Base-by-base conservation (phyloP, 2,329 filamentous ascomycete genomes). In the Fusarium virguliforme region DNA sequence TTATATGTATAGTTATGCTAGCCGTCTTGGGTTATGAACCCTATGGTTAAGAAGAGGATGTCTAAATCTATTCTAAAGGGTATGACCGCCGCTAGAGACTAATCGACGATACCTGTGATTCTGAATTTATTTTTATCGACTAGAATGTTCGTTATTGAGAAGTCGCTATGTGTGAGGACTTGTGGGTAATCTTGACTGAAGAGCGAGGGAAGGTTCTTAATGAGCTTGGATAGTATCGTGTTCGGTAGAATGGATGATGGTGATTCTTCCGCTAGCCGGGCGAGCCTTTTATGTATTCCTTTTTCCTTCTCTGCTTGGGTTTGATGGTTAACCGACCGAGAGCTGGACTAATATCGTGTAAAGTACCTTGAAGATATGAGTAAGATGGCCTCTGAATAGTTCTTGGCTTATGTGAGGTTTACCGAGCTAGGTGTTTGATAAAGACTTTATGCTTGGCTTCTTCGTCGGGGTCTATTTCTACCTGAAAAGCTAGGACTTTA, bases 141-240 rank as follows among this genome's bases (percentile, higher is more conserved):
- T 24, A 79, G 68, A 62, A 79, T 77, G 22, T 79, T 78, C 0
- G 74, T 79, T 51, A 71, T 58, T 38, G 75, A 79, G 37, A 79
- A 72, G 61, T 79, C 77, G 22, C 60, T 40, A 68, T 79, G 75
- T 9, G 75, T 78, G 34, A 79, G 73, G 22, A 76, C 75, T 64
- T 77, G 73, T 38, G 73, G 77, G 60, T 78, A 77, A 35, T 77
- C 51, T 58, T 72, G 55, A 41, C 56, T 61, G 60, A 78, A 79
- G 41, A 79, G 74, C 12, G 50, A 65, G 41, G 72, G 66, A 53
- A 79, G 71, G 15, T 6, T 70, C n/a, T 67, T 28, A 3, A 72
- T 62, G 6, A 76, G 68, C 18, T 63, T 55, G 2, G 67, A 67
- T 13, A 74, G 46, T 15, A 62, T 60, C 46, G 59, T 60, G 43